phyloP scores from a whole-genome alignment of 495 filamentous ascomycete genomes.

The Podospora pseudoanserina region DNA sequence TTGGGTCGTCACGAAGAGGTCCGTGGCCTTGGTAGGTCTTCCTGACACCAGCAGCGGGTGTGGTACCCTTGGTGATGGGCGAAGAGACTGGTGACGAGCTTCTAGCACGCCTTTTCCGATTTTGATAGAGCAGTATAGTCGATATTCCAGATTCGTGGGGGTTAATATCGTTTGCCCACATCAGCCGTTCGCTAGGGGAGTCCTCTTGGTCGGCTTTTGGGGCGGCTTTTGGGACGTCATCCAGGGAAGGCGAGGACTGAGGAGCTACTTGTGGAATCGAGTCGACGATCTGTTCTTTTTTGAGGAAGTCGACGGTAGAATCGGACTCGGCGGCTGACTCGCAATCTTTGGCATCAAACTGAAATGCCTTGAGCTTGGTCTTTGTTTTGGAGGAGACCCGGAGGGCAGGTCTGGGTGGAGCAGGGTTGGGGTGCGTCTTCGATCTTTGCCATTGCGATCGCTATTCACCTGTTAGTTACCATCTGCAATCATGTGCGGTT shows the following conservation, averaged over 20 bases:
- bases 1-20: conserved; percentile 79
- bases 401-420: conserved; percentile 30
- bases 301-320: not conserved
- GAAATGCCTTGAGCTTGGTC: conserved; percentile 49
- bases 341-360: conserved; percentile 30
- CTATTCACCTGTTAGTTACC: conserved; percentile 10
- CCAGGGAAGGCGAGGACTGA: not conserved
- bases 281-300: conserved; percentile 3
- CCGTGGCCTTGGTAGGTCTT: conserved; percentile 55
- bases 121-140: conserved; percentile 45
- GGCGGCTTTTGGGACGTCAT: not conserved
- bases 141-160: conserved; percentile 43
- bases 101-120: conserved; percentile 64
- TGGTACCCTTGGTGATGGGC: conserved; percentile 41
- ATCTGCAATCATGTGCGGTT: not conserved
- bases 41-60: conserved; percentile 43
- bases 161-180: conserved; percentile 38
- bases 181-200: conserved; percentile 43
- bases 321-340: conserved; percentile 14
- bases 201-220: conserved; percentile 25
- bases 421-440: conserved; percentile 43
- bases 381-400: conserved; percentile 49
- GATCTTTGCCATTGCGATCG: conserved; percentile 49
- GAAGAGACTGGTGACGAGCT: conserved; percentile 80
- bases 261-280: not conserved